Conservation (phyloP, 192 early-diverging fungal genomes). For the Backusella sp. region DNA sequence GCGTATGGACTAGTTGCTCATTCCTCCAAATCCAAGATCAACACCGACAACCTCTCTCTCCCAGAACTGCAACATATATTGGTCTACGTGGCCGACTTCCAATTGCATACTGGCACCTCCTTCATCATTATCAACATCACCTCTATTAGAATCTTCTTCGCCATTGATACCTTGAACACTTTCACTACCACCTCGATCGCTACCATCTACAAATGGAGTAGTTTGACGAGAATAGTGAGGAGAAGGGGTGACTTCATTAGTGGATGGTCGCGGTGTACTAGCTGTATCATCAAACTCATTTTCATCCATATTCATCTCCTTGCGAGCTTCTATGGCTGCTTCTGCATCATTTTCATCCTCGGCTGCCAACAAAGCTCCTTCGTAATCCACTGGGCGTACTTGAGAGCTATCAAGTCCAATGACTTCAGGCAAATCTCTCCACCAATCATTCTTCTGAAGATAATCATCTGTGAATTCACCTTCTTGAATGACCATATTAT, state of each 20-base stretch:
- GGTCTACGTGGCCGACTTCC: constrained; percentile 69
- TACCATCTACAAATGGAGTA: background rate
- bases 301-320: constrained; percentile 40
- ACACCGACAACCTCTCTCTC: constrained; percentile 50
- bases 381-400: constrained; percentile 40
- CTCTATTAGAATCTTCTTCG: background rate
- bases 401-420: constrained; percentile 36
- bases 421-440: constrained; percentile 55
- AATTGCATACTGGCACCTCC: constrained; percentile 7
- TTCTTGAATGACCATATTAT: constrained; percentile 78
- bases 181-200: background rate
- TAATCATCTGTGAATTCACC: constrained; percentile 73
- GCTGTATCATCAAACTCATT: constrained; percentile 56
- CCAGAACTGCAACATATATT: constrained; percentile 69
- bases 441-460: constrained; percentile 63
- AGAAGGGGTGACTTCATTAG: background rate
- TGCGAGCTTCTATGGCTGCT: constrained; percentile 37
- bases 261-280: constrained; percentile 13
- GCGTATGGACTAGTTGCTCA: background rate
- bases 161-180: background rate
- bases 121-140: background rate
- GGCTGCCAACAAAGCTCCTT: constrained; percentile 57
- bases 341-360: constrained; percentile 62
- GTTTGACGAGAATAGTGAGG: background rate
- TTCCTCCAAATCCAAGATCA: constrained; percentile 53